A percentile compares a stretch with the other conserved stretches of the same genome.
These are phyloP conservation scores for Podospora anserina DNA, from an alignment of 495 filamentous ascomycete genomes.

Conservation along the genomic window DNA sequence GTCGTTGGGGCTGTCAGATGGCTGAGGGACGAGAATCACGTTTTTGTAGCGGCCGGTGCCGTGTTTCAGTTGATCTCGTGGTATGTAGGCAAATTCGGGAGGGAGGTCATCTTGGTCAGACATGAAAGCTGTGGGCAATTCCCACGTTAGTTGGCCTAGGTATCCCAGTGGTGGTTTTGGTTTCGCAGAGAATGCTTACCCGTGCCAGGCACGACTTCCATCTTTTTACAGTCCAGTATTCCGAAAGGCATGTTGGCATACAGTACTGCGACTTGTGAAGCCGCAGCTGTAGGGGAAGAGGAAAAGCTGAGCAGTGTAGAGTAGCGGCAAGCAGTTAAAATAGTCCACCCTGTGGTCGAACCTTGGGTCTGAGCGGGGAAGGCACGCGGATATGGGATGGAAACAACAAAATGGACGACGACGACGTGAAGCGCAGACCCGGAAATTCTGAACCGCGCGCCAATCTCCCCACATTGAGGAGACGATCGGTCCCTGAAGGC, in stretches of 20 bases:
- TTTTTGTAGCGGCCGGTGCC: constrained; percentile 45
- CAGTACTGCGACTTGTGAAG: neutral
- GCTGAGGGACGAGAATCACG: constrained; percentile 54
- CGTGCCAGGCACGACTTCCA: constrained; percentile 50
- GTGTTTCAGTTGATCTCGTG: constrained; percentile 47
- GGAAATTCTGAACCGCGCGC: neutral
- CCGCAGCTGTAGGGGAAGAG: neutral
- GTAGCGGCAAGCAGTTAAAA: neutral
- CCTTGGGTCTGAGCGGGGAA: neutral
- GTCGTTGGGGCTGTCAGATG: constrained; percentile 54
- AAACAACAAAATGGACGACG: neutral
- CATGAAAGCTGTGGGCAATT: constrained; percentile 38
- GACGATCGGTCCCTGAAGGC: too few species aligned
- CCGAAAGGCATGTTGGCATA: constrained; percentile 37
- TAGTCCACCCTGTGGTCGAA: neutral
- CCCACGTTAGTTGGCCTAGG: neutral
- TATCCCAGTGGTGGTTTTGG: neutral
- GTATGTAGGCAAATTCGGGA: constrained; percentile 40
- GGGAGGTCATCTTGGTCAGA: constrained; percentile 45
- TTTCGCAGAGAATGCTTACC: constrained; percentile 30
- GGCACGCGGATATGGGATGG: neutral
- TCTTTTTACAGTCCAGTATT: constrained; percentile 41
- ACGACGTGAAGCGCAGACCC: neutral
- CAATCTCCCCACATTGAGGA: too few species aligned
- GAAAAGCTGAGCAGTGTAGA: neutral